phyloP scores from a whole-genome alignment of 2,329 filamentous ascomycete species.

The Exutisphaerella laricina region DNA sequence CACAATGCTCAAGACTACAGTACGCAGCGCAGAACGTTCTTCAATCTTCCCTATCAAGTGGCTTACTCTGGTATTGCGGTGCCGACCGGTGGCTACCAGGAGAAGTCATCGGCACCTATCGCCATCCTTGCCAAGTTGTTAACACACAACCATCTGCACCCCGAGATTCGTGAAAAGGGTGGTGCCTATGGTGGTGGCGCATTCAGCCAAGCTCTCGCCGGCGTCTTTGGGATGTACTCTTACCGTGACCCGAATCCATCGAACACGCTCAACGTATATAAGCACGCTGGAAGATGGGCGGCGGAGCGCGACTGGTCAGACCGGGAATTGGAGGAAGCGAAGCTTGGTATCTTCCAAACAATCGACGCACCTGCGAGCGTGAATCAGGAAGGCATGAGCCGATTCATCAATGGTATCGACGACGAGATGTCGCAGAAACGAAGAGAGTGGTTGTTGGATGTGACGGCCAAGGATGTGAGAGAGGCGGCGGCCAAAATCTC shows the following conservation, averaged over 20 bases:
- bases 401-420: constrained; percentile 78
- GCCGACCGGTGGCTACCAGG: constrained; percentile 76
- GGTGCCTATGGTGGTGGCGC: constrained; percentile 93
- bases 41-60: constrained; percentile 92
- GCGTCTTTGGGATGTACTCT: constrained; percentile 89
- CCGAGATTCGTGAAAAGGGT: constrained; percentile 96
- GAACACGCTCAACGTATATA: constrained; percentile 82
- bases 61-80: constrained; percentile 85
- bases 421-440: constrained; percentile 83
- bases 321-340: constrained; percentile 88
- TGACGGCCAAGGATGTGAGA: constrained; percentile 72
- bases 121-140: constrained; percentile 86
- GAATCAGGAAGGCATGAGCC: constrained; percentile 77
- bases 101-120: constrained; percentile 68
- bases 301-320: constrained; percentile 73
- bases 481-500: constrained; percentile 77
- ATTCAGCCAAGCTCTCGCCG: constrained; percentile 71
- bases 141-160: constrained; percentile 93
- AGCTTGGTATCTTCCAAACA: constrained; percentile 86
- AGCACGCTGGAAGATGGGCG: constrained; percentile 75
- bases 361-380: constrained; percentile 86
- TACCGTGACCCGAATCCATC: constrained; percentile 94
- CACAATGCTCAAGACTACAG: constrained; percentile 18
- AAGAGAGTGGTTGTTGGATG: constrained; percentile 79
- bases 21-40: constrained; percentile 64